These are phyloP conservation scores for Lasiodiplodia citricola DNA, from an alignment of 2,329 filamentous ascomycete genomes.

Conservation along the genomic window DNA sequence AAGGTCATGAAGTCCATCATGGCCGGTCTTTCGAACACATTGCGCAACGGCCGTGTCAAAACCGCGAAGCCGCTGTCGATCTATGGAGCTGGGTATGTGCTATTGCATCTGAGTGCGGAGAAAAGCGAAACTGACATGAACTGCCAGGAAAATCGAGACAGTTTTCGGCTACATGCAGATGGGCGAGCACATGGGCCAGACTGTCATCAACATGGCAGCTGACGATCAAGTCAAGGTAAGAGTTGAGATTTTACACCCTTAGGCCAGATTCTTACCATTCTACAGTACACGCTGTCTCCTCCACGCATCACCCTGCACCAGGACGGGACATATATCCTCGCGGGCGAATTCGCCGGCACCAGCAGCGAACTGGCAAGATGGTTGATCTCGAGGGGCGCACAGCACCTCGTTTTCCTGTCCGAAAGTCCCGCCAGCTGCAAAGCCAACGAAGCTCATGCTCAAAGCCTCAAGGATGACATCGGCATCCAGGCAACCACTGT, in stretches of 20 bases:
- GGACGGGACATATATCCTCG: constrained; percentile 2
- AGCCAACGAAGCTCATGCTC: not conserved
- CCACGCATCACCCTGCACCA: not conserved
- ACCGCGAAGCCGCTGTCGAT: not conserved
- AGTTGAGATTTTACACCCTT: not conserved
- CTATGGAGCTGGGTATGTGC: not conserved
- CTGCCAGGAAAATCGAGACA: not conserved
- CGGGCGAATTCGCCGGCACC: constrained; percentile 27
- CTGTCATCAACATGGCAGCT: constrained; percentile 25
- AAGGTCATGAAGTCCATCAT: not conserved
- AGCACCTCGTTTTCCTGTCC: constrained; percentile 23
- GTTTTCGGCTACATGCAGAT: constrained; percentile 21
- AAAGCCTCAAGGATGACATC: not conserved
- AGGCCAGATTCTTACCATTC: not conserved
- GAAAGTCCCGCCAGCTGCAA: not conserved
- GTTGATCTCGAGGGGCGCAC: constrained; percentile 21
- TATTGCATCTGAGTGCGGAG: not conserved
- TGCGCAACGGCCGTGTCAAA: not conserved
- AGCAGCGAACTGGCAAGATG: constrained; percentile 22
- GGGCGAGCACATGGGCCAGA: constrained; percentile 29
- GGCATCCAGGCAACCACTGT: not conserved
- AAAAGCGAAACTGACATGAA: not conserved
- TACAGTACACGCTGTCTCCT: not conserved
- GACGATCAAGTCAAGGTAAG: not conserved
- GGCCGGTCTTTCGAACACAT: not conserved